Conservation (phyloP, 2,329 filamentous ascomycete species). For the Fragosphaeria purpurea region DNA sequence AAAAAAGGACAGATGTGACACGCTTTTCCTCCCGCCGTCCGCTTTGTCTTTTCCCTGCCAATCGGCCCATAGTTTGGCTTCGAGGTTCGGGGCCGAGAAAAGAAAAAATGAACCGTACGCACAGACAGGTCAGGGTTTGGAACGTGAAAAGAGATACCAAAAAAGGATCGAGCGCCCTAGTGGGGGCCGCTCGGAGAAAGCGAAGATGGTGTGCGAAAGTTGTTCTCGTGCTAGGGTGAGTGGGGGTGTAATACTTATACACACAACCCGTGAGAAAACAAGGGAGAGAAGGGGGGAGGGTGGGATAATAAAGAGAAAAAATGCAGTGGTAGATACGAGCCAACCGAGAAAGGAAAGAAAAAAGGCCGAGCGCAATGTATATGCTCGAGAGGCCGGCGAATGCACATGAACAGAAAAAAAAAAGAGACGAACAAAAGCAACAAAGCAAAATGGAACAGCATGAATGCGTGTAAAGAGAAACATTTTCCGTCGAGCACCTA, state of each 20-base stretch:
- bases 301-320: not conserved
- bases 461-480: not conserved
- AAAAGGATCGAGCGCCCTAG: not conserved
- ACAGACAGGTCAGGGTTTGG: not conserved
- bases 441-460: not conserved
- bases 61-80: too few relatives aligned
- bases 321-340: not conserved
- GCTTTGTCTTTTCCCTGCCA: too few relatives aligned
- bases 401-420: not conserved
- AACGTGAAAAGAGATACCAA: not conserved
- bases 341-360: not conserved
- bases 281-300: not conserved
- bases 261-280: not conserved
- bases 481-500: slow-evolving; percentile 9
- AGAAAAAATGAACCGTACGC: not conserved
- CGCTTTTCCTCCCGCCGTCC: too few relatives aligned
- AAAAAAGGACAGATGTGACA: too few relatives aligned
- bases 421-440: not conserved
- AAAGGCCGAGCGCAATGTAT: not conserved
- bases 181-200: not conserved
- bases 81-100: not conserved
- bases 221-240: too few relatives aligned
- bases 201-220: too few relatives aligned
- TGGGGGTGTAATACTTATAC: too few relatives aligned
- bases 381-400: not conserved